Base-by-base conservation (phyloP, 2,329 filamentous ascomycete genomes). In the Pseudopithomyces maydicus region DNA sequence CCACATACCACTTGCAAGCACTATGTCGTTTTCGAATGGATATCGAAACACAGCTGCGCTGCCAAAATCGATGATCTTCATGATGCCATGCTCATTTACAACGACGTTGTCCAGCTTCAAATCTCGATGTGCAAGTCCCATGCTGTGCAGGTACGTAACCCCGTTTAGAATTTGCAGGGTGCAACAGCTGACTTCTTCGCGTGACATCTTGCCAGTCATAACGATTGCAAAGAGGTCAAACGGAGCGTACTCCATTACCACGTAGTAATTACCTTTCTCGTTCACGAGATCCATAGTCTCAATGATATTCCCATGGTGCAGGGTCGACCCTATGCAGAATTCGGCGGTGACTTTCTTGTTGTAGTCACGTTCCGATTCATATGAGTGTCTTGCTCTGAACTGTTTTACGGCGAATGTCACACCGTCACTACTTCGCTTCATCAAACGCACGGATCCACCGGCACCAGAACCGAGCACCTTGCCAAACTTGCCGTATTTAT, bases 41-140 rank as follows among this genome's bases (percentile, higher is more conserved):
- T 99, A 99, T 69, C 91, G 88, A 80, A 97, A 99, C 39, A 99
- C 94, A 64, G 95, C 93, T 0, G 95, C 94, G 78, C 93, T 98
- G 23, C 95, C 95, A 77, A 99, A 99, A 76, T 99, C 95, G 70
- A 99, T 99, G 63, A 99, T 90, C 78, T 99, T 99, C 92, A 99
- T 97, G 68, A 99, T 98, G 2, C 95, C 95, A 70, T 90, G 87
- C 71, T 96, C 91, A 72, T 93, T 98, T 57, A 99, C 93, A 26
- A 99, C 95, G 19, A 99, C 95, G 67, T 99, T 99, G 79, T 99
- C 95, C 67, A 99, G 79, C 78, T 99, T 99, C 68, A 99, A 73
- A 81, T 99, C 95, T 43, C 95, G 88, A 78, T 99, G 95, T 11
- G 95, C 93, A 51, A 99, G 81, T 2, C 95, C 95, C 86, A 97